These are phyloP conservation scores for Cruciata laevipes DNA, from an alignment of 257 asterid species.

Conservation along the genomic window DNA sequence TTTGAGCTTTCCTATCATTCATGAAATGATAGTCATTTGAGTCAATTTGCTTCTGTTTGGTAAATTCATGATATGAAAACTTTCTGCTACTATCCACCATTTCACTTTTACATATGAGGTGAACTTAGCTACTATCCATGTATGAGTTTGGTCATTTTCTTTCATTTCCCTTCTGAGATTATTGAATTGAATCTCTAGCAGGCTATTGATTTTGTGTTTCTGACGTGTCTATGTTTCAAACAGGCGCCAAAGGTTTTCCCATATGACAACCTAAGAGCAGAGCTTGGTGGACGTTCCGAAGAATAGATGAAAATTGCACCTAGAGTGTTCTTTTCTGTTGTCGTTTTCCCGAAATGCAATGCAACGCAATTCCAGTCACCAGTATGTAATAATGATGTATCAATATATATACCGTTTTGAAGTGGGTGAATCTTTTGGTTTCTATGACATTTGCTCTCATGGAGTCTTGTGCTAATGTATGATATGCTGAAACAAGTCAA, in stretches of 20 bases:
- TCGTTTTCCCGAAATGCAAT: slow-evolving; percentile 6
- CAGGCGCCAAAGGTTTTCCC: slow-evolving; percentile 73
- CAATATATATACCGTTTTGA: slow-evolving; percentile 9
- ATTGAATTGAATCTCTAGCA: not conserved
- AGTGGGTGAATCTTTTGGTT: slow-evolving; percentile 3
- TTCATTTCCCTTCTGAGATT: not conserved
- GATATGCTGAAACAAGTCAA: not conserved
- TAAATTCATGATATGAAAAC: not conserved
- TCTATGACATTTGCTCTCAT: not conserved
- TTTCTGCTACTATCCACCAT: too few species aligned
- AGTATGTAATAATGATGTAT: slow-evolving; percentile 21
- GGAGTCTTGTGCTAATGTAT: not conserved
- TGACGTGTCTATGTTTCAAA: not conserved
- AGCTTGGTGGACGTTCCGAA: slow-evolving; percentile 68
- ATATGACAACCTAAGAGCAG: slow-evolving; percentile 70
- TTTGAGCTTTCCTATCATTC: not conserved
- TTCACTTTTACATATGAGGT: not conserved
- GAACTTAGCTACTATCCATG: not conserved
- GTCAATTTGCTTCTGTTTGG: not conserved
- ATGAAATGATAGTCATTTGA: not conserved
- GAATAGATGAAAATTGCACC: slow-evolving; percentile 27
- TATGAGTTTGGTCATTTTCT: not conserved
- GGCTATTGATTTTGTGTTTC: not conserved
- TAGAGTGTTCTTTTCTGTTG: slow-evolving; percentile 1
- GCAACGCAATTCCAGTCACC: not conserved